Percentiles rank a stretch among this genome's conserved stretches.
Evolutionary conservation across 148 eudicot genomes (phyloP).

Genomic region (Agrostemma githago): DNA sequence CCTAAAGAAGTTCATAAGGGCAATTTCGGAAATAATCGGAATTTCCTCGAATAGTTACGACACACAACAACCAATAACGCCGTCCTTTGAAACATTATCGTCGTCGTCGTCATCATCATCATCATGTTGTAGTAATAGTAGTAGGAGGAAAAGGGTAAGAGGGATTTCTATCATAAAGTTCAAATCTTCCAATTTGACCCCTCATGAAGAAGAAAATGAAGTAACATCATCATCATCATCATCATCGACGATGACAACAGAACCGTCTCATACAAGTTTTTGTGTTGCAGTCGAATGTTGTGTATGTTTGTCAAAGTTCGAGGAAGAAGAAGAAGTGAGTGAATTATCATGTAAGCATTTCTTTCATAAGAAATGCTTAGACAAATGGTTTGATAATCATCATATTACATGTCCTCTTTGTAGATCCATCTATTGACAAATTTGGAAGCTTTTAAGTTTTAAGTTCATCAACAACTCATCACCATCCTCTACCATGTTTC

Average conservation of each 20-base stretch:
- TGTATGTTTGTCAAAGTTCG: conserved; percentile 57
- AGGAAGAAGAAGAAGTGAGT: conserved; percentile 59
- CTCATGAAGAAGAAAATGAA: background rate
- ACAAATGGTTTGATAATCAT: conserved; percentile 66
- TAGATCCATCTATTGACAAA: conserved; percentile 39
- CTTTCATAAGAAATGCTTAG: conserved; percentile 65
- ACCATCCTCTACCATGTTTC: background rate
- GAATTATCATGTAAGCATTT: conserved; percentile 82
- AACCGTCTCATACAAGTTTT: too few relatives aligned
- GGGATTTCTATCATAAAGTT: conserved; percentile 35
- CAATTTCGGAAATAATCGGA: conserved; percentile 37
- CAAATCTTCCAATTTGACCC: conserved; percentile 19
- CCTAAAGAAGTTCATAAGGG: conserved; percentile 42
- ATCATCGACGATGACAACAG: background rate
- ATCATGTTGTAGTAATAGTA: background rate
- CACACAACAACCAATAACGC: too few relatives aligned
- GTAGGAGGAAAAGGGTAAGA: conserved; percentile 9
- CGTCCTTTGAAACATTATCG: too few relatives aligned
- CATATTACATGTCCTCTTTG: conserved; percentile 78
- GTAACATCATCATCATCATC: background rate
- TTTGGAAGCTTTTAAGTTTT: too few relatives aligned
- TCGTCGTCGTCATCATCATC: too few relatives aligned
- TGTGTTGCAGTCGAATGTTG: conserved; percentile 32
- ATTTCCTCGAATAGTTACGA: conserved; percentile 4
- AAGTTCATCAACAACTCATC: background rate